phyloP scores from a whole-genome alignment of 305 asterid species.

The Stenogyne calaminthoides region DNA sequence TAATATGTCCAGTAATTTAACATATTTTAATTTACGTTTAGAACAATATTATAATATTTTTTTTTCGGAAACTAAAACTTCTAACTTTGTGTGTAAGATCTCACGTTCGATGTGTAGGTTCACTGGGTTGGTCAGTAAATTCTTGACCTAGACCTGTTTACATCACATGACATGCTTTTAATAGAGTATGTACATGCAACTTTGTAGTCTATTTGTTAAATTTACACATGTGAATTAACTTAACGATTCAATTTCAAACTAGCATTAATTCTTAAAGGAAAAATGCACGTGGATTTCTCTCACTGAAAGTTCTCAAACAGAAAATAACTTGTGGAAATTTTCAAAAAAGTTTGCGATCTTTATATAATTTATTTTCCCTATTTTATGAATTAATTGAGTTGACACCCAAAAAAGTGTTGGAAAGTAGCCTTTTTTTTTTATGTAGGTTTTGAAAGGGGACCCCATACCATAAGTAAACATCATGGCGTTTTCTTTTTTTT shows the following conservation, averaged over 20 bases:
- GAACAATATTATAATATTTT: too few relatives aligned
- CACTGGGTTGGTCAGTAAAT: too few relatives aligned
- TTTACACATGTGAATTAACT: neutral
- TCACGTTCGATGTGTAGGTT: too few relatives aligned
- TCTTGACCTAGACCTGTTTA: too few relatives aligned
- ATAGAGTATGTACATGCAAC: too few relatives aligned
- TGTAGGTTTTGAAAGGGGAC: conserved; percentile 25
- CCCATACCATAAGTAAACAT: conserved; percentile 20
- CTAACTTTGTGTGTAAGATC: too few relatives aligned
- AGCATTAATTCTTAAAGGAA: neutral
- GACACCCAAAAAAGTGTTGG: conserved; percentile 17
- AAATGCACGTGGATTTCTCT: neutral
- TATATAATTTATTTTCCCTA: neutral
- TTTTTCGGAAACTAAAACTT: too few relatives aligned
- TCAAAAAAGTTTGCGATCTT: conserved; percentile 11
- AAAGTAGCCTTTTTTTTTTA: conserved; percentile 10
- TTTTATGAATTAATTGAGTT: conserved; percentile 12
- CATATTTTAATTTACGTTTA: too few relatives aligned
- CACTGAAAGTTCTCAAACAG: neutral
- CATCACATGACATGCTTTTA: too few relatives aligned
- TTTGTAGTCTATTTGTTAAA: neutral
- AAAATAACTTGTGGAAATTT: neutral
- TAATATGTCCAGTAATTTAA: too few relatives aligned
- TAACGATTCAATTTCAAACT: neutral
- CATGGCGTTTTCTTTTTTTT: conserved; percentile 9